Conservation (phyloP, 2,329 filamentous ascomycete species). For the Xylaria sp. region DNA sequence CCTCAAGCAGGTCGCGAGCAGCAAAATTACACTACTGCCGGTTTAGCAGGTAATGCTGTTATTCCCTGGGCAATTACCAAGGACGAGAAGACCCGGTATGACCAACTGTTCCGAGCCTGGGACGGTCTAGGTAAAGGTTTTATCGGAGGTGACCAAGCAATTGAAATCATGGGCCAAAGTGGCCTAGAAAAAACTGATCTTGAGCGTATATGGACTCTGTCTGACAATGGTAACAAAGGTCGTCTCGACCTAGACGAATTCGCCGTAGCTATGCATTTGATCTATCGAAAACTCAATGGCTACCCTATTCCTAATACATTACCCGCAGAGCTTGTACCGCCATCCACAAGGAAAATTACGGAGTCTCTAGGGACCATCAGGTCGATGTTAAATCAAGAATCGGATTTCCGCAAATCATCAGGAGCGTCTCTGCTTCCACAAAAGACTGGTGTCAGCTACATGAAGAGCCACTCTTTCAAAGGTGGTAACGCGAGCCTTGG, state of each 20-base stretch:
- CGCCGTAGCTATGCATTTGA: constrained; percentile 97
- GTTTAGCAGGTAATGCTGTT: constrained; percentile 89
- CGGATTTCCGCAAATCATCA: constrained; percentile 84
- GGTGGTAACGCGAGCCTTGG: constrained; percentile 62
- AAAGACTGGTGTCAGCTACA: constrained; percentile 96
- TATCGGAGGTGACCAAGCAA: constrained; percentile 88
- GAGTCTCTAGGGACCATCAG: constrained; percentile 94
- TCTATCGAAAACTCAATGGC: constrained; percentile 95
- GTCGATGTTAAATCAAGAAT: constrained; percentile 85
- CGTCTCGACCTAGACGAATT: constrained; percentile 96
- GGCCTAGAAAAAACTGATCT: constrained; percentile 89
- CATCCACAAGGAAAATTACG: constrained; percentile 90
- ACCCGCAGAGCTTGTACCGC: constrained; percentile 90
- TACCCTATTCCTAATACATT: constrained; percentile 88
- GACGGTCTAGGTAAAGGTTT: constrained; percentile 93
- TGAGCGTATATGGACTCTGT: constrained; percentile 91
- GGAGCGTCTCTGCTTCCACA: constrained; percentile 91
- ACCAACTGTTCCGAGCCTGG: constrained; percentile 94
- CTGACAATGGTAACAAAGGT: constrained; percentile 92
- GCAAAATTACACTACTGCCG: constrained; percentile 80
- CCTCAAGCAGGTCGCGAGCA: constrained; percentile 90
- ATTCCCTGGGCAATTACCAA: constrained; percentile 99
- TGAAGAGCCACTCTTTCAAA: constrained; percentile 93
- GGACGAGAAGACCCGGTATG: constrained; percentile 96
- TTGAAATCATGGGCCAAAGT: constrained; percentile 97